Evolutionary conservation across 768 basidiomycete genomes (phyloP).

Genomic region (Rhizopogon salebrosus): DNA sequence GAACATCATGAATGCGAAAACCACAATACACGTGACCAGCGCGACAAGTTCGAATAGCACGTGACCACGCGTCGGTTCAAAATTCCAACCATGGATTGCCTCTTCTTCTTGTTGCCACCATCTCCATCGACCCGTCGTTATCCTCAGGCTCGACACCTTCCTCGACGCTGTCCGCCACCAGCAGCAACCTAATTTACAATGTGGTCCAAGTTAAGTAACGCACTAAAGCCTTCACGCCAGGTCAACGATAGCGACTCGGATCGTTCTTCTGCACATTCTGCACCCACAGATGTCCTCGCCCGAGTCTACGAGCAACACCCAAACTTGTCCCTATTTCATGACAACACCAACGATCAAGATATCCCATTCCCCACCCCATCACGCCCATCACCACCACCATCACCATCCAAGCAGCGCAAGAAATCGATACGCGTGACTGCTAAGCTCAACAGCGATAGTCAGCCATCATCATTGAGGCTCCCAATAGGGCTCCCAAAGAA

Average conservation of each 20-base stretch:
- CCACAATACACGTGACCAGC: conserved; percentile 17
- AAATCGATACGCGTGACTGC: conserved; percentile 45
- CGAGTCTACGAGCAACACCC: conserved; percentile 58
- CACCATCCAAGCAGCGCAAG: conserved; percentile 44
- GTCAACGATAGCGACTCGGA: conserved; percentile 14
- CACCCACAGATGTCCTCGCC: conserved; percentile 36
- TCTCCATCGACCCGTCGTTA: background rate
- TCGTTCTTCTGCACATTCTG: conserved; percentile 10
- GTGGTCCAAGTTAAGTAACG: conserved; percentile 62
- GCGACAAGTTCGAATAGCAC: conserved; percentile 25
- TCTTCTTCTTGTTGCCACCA: background rate
- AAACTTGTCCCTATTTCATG: conserved; percentile 54
- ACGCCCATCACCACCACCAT: conserved; percentile 39
- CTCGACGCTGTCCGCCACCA: background rate
- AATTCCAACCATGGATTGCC: background rate
- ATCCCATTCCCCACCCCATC: conserved; percentile 26
- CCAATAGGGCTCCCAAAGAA: conserved; percentile 43
- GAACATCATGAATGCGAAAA: background rate
- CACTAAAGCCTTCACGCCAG: conserved; percentile 39
- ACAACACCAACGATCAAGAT: conserved; percentile 23
- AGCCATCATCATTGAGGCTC: conserved; percentile 26
- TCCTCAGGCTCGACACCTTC: background rate
- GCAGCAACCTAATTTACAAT: conserved; percentile 24
- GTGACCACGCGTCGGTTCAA: conserved; percentile 13
- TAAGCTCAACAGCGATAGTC: conserved; percentile 32